Conservation (phyloP, 495 filamentous ascomycete species). For the Sordaria brevicollis region DNA sequence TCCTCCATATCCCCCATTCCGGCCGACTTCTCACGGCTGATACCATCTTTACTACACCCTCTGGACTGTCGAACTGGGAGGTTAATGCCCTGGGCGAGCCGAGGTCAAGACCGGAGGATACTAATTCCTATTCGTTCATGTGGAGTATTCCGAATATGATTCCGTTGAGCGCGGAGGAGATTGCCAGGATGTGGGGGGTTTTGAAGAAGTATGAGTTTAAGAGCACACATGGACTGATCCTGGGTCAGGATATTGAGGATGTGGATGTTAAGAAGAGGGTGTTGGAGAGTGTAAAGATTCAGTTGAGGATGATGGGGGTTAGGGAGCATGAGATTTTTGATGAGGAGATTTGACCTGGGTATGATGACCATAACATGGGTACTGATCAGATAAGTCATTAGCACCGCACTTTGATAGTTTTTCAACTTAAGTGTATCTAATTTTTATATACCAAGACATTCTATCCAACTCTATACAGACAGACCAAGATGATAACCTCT, state of each 20-base stretch:
- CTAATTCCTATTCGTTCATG: conserved; percentile 61
- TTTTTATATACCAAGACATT: too few species aligned
- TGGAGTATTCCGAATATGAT: conserved; percentile 78
- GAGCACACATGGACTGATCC: conserved; percentile 56
- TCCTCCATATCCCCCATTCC: conserved; percentile 41
- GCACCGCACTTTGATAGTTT: too few species aligned
- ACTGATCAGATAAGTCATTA: too few species aligned
- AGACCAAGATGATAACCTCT: too few species aligned
- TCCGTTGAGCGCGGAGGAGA: conserved; percentile 48
- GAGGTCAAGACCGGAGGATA: conserved; percentile 40
- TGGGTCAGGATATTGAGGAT: conserved; percentile 48
- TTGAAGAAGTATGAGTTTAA: conserved; percentile 49
- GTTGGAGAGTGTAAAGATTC: conserved; percentile 66
- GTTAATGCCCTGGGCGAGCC: conserved; percentile 19
- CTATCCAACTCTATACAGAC: too few species aligned
- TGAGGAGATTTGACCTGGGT: conserved; percentile 13
- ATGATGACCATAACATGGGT: background rate
- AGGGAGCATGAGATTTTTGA: conserved; percentile 31
- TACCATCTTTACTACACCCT: conserved; percentile 56
- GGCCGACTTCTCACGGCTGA: conserved; percentile 58
- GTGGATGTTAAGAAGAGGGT: conserved; percentile 48
- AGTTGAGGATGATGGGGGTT: conserved; percentile 48
- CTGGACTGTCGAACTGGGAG: conserved; percentile 33
- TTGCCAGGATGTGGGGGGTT: conserved; percentile 41
- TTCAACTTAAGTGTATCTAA: too few species aligned